Evolutionary conservation across 352 stramenopile species (phyloP), one percentile per base, ranked within the genome.

Genomic region (Phytophthora tentaculata): DNA sequence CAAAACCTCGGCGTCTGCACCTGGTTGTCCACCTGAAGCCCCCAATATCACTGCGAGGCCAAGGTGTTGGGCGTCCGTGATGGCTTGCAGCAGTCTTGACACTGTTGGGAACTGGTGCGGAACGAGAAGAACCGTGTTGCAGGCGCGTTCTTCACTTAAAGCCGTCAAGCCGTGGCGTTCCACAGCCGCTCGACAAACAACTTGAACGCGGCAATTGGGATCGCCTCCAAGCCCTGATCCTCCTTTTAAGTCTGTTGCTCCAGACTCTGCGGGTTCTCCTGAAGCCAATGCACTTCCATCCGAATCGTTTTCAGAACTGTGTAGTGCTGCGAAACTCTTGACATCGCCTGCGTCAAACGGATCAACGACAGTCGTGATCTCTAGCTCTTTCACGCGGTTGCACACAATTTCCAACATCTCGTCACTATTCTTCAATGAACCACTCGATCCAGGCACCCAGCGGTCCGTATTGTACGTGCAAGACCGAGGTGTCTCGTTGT

Each of bases 401-500:
- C 73, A 77, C 16, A 91, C 58, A 47, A 89, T 79, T 22, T 89
- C 79, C 17, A 89, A 49, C 61, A 92, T 61, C 37, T 92, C 86
- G 19, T 89, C 81, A 28, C 83, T 91, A 59, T 45, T 84, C 50
- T 91, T 83, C 28, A 89, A 37, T 7, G 64, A 52, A 0, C 77
- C 81, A 28, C 54, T 76, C 2, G 80, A 89, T 0, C 77, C 82
- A 4, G 73, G 41, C 16, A 88, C 66, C 86, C 86, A 92, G 49
- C 83, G 77, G 60, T 91, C 82, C 12, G 74, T 88, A 60, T 94
- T 89, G 74, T 94, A 94, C 20, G 73, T 81, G 49, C 71, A 80
- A 24, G 53, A 58, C n/a, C 22, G 48, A 52, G 24, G 16, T 17
- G 37, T 55, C 28, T 68, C 43, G 48, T 61, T 41, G 26, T 63